Evolutionary conservation across 208 protist species (phyloP), one percentile per base, ranked within the genome.

Genomic region (Leishmania guyanensis): DNA sequence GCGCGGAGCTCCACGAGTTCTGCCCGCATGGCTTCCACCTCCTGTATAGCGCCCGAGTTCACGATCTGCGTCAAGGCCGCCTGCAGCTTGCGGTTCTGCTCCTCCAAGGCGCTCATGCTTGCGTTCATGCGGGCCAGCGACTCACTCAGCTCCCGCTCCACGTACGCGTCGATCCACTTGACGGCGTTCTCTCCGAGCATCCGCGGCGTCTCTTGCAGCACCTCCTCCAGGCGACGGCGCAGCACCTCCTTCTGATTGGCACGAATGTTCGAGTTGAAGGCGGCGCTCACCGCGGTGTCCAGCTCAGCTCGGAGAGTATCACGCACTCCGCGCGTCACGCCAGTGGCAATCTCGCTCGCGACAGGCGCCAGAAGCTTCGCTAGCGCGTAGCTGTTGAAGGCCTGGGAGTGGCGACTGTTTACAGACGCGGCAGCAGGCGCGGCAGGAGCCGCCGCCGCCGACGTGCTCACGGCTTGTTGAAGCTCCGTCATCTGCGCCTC

Each of bases 401-500:
- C 84, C 39, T 89, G 78, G 58, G 62, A 66, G 48, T 82, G 77
- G 20, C 78, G 72, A 29, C 80, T 43, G 76, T 48, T 83, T 36
- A 79, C 14, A 1, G 74, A 56, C 4, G 74, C n/a, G 39, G 77
- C 29, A 58, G 78, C 22, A 12, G 68, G 26, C 14, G 33, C 62
- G 16, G 58, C 50, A 20, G 68, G 48, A 0, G 80, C 46, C n/a
- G 50, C 54, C n/a, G 81, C 43, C 33, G 73, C 48, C 14, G 56
- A 22, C 14, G 79, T 69, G 46, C 68, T 26, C 16, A 75, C 43
- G 43, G 58, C 8, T 33, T 77, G 78, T 86, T 96, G 93, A 51
- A 98, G 88, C 87, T 96, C 91, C 64, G 94, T 96, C 92, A 98
- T 98, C 86, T 98, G 93, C 69, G 94, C 94, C 86, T 98, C 93